Conservation (phyloP, 1,284 basidiomycete genomes). For the Cryptococcus sp. region DNA sequence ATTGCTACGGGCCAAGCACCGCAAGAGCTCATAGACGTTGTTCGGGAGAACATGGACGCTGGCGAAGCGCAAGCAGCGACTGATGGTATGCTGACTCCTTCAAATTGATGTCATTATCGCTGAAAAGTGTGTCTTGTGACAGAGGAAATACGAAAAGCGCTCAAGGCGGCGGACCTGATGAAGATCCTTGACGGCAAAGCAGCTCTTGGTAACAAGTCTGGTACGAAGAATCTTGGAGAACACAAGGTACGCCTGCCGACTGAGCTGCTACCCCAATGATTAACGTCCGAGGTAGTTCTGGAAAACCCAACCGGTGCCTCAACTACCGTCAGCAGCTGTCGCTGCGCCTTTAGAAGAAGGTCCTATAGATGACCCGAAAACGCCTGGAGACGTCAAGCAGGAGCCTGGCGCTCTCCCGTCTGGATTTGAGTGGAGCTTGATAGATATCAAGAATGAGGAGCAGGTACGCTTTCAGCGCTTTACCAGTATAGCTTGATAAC, state of each 20-base stretch:
- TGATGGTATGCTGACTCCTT: slow-evolving; percentile 24
- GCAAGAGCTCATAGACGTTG: slow-evolving; percentile 43
- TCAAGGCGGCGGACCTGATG: slow-evolving; percentile 53
- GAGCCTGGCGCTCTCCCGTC: slow-evolving; percentile 85
- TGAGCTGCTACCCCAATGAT: background rate
- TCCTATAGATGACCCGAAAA: slow-evolving; percentile 80
- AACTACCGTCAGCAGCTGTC: slow-evolving; percentile 47
- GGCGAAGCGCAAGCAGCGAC: slow-evolving; percentile 31
- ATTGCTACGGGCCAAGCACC: slow-evolving; percentile 43
- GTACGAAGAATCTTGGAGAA: slow-evolving; percentile 75
- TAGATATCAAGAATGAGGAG: slow-evolving; percentile 76
- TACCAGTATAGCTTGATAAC: background rate
- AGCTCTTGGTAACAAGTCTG: slow-evolving; percentile 51
- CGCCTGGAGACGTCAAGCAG: slow-evolving; percentile 75
- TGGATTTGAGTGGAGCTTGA: slow-evolving; percentile 87
- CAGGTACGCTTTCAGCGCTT: slow-evolving; percentile 59
- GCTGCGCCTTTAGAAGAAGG: slow-evolving; percentile 71
- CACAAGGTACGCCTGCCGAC: slow-evolving; percentile 67
- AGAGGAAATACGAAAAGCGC: slow-evolving; percentile 50
- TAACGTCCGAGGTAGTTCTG: slow-evolving; percentile 73
- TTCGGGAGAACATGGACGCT: slow-evolving; percentile 44
- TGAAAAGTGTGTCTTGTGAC: background rate
- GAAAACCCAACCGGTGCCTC: slow-evolving; percentile 93
- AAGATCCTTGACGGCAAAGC: slow-evolving; percentile 52
- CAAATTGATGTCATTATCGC: too few species aligned